These are phyloP conservation scores for Echria macrotheca DNA, from an alignment of 495 filamentous ascomycete species.

Conservation along the genomic window DNA sequence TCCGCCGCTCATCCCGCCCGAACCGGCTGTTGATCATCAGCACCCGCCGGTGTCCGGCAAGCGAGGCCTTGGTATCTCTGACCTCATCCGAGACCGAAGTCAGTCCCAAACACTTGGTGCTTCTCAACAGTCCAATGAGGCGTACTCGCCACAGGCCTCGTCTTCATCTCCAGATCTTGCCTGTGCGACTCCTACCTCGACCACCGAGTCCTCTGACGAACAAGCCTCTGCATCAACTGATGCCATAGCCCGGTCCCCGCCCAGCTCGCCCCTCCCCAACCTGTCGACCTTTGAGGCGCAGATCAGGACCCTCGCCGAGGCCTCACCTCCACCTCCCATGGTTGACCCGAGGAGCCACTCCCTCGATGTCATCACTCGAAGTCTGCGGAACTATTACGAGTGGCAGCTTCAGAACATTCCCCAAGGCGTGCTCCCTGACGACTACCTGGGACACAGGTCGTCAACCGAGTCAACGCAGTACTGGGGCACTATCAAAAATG, in stretches of 20 bases:
- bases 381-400: conserved; percentile 26
- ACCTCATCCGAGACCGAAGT: conserved; percentile 18
- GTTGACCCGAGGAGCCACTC: conserved; percentile 20
- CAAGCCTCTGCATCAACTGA: not conserved
- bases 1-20: not conserved
- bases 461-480: conserved; percentile 23
- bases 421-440: conserved; percentile 23
- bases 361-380: conserved; percentile 21
- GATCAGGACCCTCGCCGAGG: conserved; percentile 15
- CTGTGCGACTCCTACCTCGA: conserved; percentile 16
- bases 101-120: not conserved
- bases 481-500: conserved; percentile 27
- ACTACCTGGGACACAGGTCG: conserved; percentile 20
- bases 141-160: conserved; percentile 1
- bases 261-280: conserved; percentile 13
- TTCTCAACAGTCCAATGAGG: conserved; percentile 5
- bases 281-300: conserved; percentile 20
- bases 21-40: not conserved
- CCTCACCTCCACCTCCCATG: conserved; percentile 17
- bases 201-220: conserved; percentile 13
- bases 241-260: not conserved
- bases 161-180: conserved; percentile 13
- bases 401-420: conserved; percentile 28
- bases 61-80: conserved; percentile 22
- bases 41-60: not conserved